These are phyloP conservation scores for Actinomortierella wolfii DNA, from an alignment of 371 early-diverging fungal species.

Conservation along the genomic window DNA sequence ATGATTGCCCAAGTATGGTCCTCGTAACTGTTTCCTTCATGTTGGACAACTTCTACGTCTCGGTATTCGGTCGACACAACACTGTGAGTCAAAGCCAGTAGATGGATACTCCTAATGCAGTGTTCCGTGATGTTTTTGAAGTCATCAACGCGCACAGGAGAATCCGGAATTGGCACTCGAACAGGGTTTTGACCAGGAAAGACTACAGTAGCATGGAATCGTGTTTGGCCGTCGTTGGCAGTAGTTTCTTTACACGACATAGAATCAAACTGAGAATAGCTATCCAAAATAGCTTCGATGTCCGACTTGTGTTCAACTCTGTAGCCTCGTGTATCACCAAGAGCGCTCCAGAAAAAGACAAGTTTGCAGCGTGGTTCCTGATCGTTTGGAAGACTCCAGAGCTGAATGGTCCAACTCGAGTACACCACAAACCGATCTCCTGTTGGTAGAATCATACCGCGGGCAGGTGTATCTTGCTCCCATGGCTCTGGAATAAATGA, in stretches of 20 bases:
- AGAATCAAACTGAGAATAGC: constrained; percentile 13
- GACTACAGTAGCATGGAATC: no score
- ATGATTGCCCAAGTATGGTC: constrained; percentile 40
- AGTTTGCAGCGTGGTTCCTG: constrained; percentile 34
- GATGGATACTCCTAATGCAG: constrained; percentile 44
- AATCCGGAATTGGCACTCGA: constrained; percentile 23
- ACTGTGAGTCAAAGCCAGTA: constrained; percentile 27
- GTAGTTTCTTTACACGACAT: constrained; percentile 23
- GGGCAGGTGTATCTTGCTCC: constrained; percentile 35
- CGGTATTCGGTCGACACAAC: constrained; percentile 12
- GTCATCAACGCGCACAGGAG: constrained; percentile 20
- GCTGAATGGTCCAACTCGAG: constrained; percentile 30
- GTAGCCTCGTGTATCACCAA: constrained; percentile 25
- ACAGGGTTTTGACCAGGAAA: constrained; percentile 4
- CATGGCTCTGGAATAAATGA: constrained; percentile 46
- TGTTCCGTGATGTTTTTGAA: constrained; percentile 11
- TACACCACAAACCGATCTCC: constrained; percentile 29
- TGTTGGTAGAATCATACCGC: constrained; percentile 28
- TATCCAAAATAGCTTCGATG: constrained; percentile 8
- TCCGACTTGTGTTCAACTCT: no score
- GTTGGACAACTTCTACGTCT: no score
- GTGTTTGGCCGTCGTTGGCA: constrained; percentile 25
- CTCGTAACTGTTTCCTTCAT: constrained; percentile 25
- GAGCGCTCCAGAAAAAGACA: constrained; percentile 32
- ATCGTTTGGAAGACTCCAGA: constrained; percentile 35